phyloP scores from a whole-genome alignment of 2,329 filamentous ascomycete genomes.

The Fusarium duplospermum region DNA sequence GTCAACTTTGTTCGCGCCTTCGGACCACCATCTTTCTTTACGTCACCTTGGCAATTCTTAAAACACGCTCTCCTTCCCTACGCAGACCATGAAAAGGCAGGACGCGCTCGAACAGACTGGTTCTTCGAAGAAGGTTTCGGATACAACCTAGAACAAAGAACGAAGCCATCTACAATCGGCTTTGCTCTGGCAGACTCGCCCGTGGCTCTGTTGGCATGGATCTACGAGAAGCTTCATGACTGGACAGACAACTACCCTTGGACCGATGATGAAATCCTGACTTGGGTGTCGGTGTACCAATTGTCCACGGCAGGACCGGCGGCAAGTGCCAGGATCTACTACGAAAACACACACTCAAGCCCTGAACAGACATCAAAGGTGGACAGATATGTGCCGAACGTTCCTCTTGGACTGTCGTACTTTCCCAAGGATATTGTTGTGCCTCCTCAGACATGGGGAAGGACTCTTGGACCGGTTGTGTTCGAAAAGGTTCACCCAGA shows the following conservation, averaged over 20 bases:
- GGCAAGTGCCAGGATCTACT: constrained; percentile 77
- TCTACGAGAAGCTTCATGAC: constrained; percentile 83
- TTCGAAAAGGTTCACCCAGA: constrained; percentile 62
- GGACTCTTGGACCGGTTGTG: constrained; percentile 70
- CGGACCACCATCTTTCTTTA: constrained; percentile 60
- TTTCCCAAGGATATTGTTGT: constrained; percentile 70
- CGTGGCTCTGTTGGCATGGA: constrained; percentile 78
- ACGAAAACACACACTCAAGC: constrained; percentile 66
- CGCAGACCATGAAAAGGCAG: constrained; percentile 46
- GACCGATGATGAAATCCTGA: constrained; percentile 81
- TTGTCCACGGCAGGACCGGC: constrained; percentile 77
- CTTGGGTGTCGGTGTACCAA: constrained; percentile 79
- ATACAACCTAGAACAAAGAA: constrained; percentile 57
- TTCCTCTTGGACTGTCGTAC: constrained; percentile 60
- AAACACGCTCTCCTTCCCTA: constrained; percentile 66
- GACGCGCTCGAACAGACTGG: constrained; percentile 65
- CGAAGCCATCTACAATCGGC: constrained; percentile 78
- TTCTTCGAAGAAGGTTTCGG: constrained; percentile 65
- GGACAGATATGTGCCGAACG: constrained; percentile 47
- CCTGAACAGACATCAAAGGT: constrained; percentile 28
- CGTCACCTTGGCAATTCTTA: constrained; percentile 67
- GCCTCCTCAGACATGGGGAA: constrained; percentile 65
- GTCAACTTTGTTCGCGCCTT: constrained; percentile 68
- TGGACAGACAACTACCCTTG: constrained; percentile 80
- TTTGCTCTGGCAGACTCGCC: constrained; percentile 78